phyloP scores from a whole-genome alignment of 2,329 filamentous ascomycete species.

The Teratosphaeria destructans region DNA sequence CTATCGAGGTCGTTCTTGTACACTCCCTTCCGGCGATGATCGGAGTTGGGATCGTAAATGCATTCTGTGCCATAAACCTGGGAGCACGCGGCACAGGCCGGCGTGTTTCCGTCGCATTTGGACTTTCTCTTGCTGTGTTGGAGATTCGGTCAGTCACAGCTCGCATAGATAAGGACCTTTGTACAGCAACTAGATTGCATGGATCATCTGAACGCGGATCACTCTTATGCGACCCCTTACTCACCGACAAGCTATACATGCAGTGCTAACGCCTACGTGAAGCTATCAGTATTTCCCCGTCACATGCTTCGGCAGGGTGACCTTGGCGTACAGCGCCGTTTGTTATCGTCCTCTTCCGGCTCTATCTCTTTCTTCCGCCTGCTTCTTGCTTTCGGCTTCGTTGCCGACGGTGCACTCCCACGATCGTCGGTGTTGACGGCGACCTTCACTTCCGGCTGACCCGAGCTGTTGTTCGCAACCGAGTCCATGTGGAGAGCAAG shows the following conservation, averaged over 20 bases:
- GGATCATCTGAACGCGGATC: neutral
- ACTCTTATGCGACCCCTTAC: neutral
- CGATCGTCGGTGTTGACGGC: slow-evolving; percentile 1
- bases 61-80: slow-evolving; percentile 88
- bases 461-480: slow-evolving; percentile 37
- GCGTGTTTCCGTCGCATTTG: slow-evolving; percentile 76
- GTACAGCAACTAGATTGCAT: neutral
- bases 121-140: slow-evolving; percentile 25
- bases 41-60: slow-evolving; percentile 90
- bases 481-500: slow-evolving; percentile 29
- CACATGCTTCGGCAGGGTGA: neutral
- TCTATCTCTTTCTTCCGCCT: neutral
- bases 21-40: slow-evolving; percentile 91
- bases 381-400: neutral
- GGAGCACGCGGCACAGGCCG: slow-evolving; percentile 88
- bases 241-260: slow-evolving; percentile 20
- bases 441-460: slow-evolving; percentile 5
- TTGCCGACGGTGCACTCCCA: neutral
- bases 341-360: slow-evolving; percentile 1
- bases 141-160: slow-evolving; percentile 4
- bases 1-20: slow-evolving; percentile 90
- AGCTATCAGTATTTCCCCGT: neutral
- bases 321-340: slow-evolving; percentile 2
- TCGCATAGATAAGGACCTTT: neutral
- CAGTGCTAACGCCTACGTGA: slow-evolving; percentile 18